Evolutionary conservation across 495 filamentous ascomycete genomes (phyloP).

Genomic region (Cudoniella acicularis): DNA sequence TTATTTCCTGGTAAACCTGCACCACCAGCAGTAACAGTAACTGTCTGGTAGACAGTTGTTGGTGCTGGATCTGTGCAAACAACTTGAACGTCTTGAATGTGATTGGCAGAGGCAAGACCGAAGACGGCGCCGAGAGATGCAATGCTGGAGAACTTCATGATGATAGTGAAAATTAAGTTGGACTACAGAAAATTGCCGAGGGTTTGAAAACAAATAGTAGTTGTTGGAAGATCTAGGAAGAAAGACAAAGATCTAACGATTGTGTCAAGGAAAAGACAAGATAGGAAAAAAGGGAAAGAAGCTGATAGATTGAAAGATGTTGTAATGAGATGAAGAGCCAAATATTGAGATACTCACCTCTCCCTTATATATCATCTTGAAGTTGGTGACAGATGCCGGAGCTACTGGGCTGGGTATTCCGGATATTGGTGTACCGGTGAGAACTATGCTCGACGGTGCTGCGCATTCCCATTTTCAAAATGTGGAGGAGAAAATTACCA

Average conservation of each 20-base stretch:
- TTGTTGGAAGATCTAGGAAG: not conserved
- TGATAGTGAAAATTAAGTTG: not conserved
- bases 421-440: not conserved
- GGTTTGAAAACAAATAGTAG: not conserved
- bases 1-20: not conserved
- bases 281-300: not conserved
- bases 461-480: not conserved
- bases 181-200: not conserved
- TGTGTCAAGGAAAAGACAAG: not conserved
- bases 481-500: not conserved
- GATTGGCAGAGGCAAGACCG: conserved; percentile 4
- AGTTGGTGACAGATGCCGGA: not conserved
- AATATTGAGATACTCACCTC: not conserved
- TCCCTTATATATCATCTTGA: not conserved
- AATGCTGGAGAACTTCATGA: conserved; percentile 19
- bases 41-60: conserved; percentile 7
- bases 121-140: conserved; percentile 3
- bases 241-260: not conserved
- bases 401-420: not conserved
- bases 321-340: not conserved
- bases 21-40: conserved; percentile 11
- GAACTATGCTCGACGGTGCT: not conserved
- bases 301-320: not conserved
- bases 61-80: conserved; percentile 13
- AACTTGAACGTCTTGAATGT: conserved; percentile 4